Evolutionary conservation across 2,329 filamentous ascomycete species (phyloP).

Genomic region (Paraconiothyrium brasiliense): DNA sequence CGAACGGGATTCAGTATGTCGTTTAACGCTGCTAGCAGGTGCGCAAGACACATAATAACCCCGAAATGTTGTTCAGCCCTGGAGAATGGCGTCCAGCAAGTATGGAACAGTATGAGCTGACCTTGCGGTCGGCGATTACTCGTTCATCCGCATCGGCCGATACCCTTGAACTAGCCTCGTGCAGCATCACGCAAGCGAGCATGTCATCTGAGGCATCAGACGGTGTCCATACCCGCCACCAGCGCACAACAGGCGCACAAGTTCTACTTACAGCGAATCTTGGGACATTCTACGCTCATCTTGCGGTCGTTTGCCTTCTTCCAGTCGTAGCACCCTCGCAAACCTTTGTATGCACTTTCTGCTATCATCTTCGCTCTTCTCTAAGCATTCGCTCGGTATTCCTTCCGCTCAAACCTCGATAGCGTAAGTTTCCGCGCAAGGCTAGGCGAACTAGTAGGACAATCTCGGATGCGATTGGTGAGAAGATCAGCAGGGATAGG

Average conservation of each 20-base stretch:
- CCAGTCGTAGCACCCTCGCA: neutral
- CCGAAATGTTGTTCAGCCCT: too few species aligned
- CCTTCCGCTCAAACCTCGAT: neutral
- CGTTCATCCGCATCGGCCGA: neutral
- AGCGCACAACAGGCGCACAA: neutral
- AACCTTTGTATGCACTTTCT: neutral
- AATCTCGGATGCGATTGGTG: neutral
- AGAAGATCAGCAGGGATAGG: neutral
- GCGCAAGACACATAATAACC: too few species aligned
- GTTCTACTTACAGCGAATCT: too few species aligned
- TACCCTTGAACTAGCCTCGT: neutral
- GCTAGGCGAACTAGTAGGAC: constrained; percentile 1
- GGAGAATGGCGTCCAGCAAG: neutral
- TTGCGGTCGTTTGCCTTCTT: neutral
- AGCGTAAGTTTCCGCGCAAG: neutral
- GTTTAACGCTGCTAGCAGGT: too few species aligned
- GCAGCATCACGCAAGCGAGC: neutral
- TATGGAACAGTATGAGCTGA: neutral
- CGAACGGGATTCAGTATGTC: too few species aligned
- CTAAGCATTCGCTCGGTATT: neutral
- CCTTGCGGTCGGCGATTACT: neutral
- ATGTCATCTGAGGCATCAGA: neutral
- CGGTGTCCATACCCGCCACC: neutral
- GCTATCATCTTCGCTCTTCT: neutral
- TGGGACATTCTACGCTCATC: neutral